Base-by-base conservation (phyloP, 257 asterid genomes). In the Hygrophila difformis region DNA sequence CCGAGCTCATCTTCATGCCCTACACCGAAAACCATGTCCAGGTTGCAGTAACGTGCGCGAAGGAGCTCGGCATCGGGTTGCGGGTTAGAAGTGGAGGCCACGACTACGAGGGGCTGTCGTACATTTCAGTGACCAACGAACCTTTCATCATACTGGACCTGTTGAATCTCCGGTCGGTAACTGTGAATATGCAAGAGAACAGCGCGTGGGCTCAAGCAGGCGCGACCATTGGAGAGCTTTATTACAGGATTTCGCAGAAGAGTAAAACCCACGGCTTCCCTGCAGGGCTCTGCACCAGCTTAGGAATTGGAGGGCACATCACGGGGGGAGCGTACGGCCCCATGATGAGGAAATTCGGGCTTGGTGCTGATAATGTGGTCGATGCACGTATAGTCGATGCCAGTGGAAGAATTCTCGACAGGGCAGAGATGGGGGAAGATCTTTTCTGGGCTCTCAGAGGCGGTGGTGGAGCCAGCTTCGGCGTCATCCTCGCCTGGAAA, bases 371-470 rank as follows among this genome's bases (percentile, higher is more conserved):
- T 10, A 15, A 69, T 44, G 49, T 76, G 16, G 36, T 76, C 1
- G 85, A 76, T 16, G 81, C 85, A 0, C 42, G 12, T 16, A 0
- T 76, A 0, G 33, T 72, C 9, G 51, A 69, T 3, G 76, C 44
- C 0, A 53, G 57, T 1, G 84, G 80, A 1, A 12, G 17, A 11
- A 23, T 76, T 29, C 17, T 49, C 1, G 66, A 72, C 29, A 22
- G 72, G 2, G 12, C 11, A n/a, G 29, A 61, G 12, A 75, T 75
- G 84, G 84, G 79, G 0, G 76, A 75, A 1, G 74, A 75, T 24
- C 67, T 75, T 0, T 71, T 75, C 12, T 75, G 79, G 84, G 76
- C 79, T 1, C 39, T 75, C 15, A 42, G 74, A 33, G 84, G 81
- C 9, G 76, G 81, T 3, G 78, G 85, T 1, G 85, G 76, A 2